Evolutionary conservation across 352 stramenopile genomes (phyloP).

Genomic region (Pythium phragmiticola): DNA sequence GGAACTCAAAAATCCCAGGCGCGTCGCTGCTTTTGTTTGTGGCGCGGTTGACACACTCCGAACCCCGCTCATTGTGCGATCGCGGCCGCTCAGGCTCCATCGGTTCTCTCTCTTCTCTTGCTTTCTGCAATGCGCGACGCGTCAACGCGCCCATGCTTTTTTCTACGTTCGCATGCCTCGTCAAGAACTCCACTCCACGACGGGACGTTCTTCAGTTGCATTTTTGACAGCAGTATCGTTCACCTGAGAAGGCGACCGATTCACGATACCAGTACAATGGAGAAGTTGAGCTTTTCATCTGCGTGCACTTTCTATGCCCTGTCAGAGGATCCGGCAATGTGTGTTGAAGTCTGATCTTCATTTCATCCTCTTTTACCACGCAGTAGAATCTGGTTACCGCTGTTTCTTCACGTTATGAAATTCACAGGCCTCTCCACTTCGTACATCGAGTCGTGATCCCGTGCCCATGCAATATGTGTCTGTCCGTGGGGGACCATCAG

Average conservation of each 20-base stretch:
- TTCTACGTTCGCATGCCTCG: not conserved
- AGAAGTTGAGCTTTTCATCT: not conserved
- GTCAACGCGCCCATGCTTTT: not conserved
- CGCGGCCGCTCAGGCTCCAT: not conserved
- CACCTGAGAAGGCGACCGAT: not conserved
- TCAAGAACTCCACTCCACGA: not conserved
- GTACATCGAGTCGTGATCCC: slow-evolving; percentile 11
- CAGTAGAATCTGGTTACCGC: not conserved
- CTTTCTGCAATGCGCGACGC: not conserved
- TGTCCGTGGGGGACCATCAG: not conserved
- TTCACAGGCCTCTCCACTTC: not conserved
- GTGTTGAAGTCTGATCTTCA: slow-evolving; percentile 6
- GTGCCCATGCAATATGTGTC: slow-evolving; percentile 1
- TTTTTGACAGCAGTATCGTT: not conserved
- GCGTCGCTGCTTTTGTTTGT: not conserved
- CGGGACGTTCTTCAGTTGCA: not conserved
- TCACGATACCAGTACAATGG: not conserved
- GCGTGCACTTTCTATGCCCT: too few relatives aligned
- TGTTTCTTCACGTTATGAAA: slow-evolving; percentile 10
- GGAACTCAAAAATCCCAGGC: slow-evolving; percentile 15
- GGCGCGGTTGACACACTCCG: slow-evolving; percentile 8
- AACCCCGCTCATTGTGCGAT: not conserved
- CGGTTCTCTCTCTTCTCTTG: not conserved
- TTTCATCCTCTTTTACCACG: slow-evolving; percentile 4
- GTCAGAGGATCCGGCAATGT: too few relatives aligned